Percentiles rank a stretch among this genome's conserved stretches.
Evolutionary conservation across 768 basidiomycete genomes (phyloP).

Genomic region (Tricholoma saponaceum): DNA sequence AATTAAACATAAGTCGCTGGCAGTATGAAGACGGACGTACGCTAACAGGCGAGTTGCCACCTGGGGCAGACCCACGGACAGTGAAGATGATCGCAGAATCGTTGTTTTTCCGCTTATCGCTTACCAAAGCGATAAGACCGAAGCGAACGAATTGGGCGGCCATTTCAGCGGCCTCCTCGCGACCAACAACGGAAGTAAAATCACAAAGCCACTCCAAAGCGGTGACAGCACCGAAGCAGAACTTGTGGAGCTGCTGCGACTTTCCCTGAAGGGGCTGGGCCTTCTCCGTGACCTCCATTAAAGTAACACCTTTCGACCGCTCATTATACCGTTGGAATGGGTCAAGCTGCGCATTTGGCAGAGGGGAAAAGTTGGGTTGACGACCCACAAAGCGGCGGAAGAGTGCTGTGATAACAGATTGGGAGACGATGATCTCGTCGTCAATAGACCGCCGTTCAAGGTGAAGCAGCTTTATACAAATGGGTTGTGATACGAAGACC

Average conservation of each 20-base stretch:
- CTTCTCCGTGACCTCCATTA: constrained; percentile 71
- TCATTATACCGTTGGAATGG: constrained; percentile 74
- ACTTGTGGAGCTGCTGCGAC: constrained; percentile 47
- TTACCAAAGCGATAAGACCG: constrained; percentile 83
- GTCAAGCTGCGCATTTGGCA: constrained; percentile 46
- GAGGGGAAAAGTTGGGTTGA: constrained; percentile 70
- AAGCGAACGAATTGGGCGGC: constrained; percentile 97
- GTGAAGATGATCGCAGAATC: constrained; percentile 93
- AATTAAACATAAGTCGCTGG: constrained; percentile 9
- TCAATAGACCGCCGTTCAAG: constrained; percentile 89
- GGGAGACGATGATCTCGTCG: constrained; percentile 96
- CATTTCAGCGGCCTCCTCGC: constrained; percentile 97
- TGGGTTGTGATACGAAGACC: constrained; percentile 89
- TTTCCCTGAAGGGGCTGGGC: constrained; percentile 51
- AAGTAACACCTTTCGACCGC: constrained; percentile 66
- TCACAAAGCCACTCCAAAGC: constrained; percentile 98
- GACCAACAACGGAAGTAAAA: constrained; percentile 91
- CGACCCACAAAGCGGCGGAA: constrained; percentile 95
- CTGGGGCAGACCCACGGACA: constrained; percentile 75
- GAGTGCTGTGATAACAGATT: constrained; percentile 89
- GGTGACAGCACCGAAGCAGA: constrained; percentile 81
- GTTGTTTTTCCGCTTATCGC: constrained; percentile 87
- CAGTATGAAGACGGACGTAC: constrained; percentile 36
- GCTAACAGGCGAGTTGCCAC: constrained; percentile 70
- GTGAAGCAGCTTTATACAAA: constrained; percentile 96